Evolutionary conservation across 352 stramenopile species (phyloP), one percentile per base, ranked within the genome.

Genomic region (Phytophthora pluvialis): DNA sequence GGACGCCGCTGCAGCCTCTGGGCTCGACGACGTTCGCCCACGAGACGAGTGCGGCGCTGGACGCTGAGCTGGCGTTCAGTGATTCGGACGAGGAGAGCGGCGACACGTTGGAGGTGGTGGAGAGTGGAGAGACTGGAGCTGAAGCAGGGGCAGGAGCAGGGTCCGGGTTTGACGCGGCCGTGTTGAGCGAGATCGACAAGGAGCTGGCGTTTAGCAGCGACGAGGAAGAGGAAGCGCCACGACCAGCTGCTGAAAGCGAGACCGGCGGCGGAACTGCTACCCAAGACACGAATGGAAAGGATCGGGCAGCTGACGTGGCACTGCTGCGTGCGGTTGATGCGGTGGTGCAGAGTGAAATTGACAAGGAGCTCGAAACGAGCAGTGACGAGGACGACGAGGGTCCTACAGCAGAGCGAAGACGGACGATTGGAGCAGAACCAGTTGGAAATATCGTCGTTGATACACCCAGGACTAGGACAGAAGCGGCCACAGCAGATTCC

Each of bases 1-100:
- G 25, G 11, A 25, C 63, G 44, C 53, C 48, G 2, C 16, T 72
- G 9, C 51, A 53, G 47, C 26, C 67, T 28, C 12, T 62, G 16
- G 42, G 33, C 15, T 16, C 13, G 40, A 18, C 42, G 15, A 26
- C 50, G 7, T 60, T 77, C 16, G 2, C 12, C 6, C 50, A 68
- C 9, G 59, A 56, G 48, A 70, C 58, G 25, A 78, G 72, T 48
- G 63, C 66, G 5, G 63, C 56, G 3, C 53, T 86, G 18, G 77
- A 86, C 31, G 72, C 73, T 28, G 72, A 74, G 15, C 51, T 87
- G 52, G 78, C 70, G 8, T 64, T 63, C 7, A 77, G 72, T 48
- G 68, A 75, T 10, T 71, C 60, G 39, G 67, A 73, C 0, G 71
- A 68, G 1, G 70, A 64, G 15, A 67, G 33, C 3, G 45, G 43